Percentiles rank a stretch among this genome's conserved stretches.
Evolutionary conservation across 2,329 filamentous ascomycete genomes (phyloP).

Genomic region (Nemania serpens): DNA sequence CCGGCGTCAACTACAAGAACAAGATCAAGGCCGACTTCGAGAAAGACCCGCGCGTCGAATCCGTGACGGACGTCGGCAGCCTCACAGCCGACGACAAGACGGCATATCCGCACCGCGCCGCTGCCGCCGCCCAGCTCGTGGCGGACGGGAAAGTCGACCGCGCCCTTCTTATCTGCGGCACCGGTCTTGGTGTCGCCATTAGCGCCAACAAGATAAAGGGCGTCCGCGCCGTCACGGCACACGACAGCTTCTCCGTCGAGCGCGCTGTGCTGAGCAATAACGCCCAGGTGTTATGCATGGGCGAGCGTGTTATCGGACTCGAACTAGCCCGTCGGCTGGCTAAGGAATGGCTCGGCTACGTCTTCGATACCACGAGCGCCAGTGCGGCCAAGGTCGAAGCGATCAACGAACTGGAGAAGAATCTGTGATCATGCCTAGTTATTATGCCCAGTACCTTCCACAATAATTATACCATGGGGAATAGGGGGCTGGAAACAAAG

Average conservation of each 20-base stretch:
- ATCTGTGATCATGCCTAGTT: conserved; percentile 17
- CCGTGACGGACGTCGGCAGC: conserved; percentile 77
- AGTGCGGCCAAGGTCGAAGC: conserved; percentile 53
- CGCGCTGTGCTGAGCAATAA: conserved; percentile 81
- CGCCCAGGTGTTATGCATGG: conserved; percentile 85
- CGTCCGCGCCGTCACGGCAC: conserved; percentile 84
- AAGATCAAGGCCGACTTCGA: conserved; percentile 75
- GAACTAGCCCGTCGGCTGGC: conserved; percentile 79
- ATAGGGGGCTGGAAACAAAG: too few relatives aligned
- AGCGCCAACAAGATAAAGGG: conserved; percentile 87
- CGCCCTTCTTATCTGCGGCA: conserved; percentile 82
- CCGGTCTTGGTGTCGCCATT: conserved; percentile 85
- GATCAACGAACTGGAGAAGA: conserved; percentile 47
- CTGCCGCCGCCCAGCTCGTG: conserved; percentile 69
- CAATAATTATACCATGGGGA: neutral
- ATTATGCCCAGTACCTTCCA: neutral
- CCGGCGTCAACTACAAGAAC: conserved; percentile 78
- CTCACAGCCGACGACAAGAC: conserved; percentile 71
- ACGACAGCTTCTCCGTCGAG: conserved; percentile 85
- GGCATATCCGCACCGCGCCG: conserved; percentile 79
- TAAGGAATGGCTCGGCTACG: conserved; percentile 82
- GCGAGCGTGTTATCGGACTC: conserved; percentile 79
- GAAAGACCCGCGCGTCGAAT: conserved; percentile 66
- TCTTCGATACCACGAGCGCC: conserved; percentile 70
- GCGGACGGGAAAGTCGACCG: conserved; percentile 71